Base-by-base conservation (phyloP, 2,329 filamentous ascomycete genomes). In the Fusarium multiceps region DNA sequence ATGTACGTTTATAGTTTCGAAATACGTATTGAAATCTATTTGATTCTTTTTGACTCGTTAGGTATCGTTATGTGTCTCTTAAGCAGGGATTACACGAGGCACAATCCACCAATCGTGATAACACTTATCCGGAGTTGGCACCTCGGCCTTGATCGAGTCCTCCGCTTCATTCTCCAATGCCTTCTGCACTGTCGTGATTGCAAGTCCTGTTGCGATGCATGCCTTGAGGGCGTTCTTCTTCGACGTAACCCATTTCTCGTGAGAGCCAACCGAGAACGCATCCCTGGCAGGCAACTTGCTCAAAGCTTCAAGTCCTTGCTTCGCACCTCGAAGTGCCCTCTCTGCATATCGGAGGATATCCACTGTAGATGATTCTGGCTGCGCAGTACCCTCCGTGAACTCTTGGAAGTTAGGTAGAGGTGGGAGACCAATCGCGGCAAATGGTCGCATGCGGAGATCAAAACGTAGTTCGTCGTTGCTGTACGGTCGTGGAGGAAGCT, bases 401-500 rank as follows among this genome's bases (percentile, higher is more conserved):
- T 89, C 87, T 9, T 88, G 87, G 66, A 88, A 91, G 0, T 87
- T 81, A 1, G 92, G 89, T 14, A 93, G 83, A 63, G 89, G 86
- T 0, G 93, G 92, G 3, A 93, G 84, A 12, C 87, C 86, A 59
- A 97, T 86, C 10, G 82, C 78, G 2, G 90, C 83, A 75, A 97
- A 97, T 0, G 93, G 93, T 74, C 92, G 92, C 93, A 97, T 96
- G 62, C 94, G 91, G 12, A 97, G 82, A 71, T 96, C 92, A 78
- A 96, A 94, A 14, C 93, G 89, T 7, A 94, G 82, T 32, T 84
- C 80, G 60, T 92, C 87, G 18, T 86, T 87, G 59, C 89, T 88
- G 77, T 94, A 97, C 0, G 91, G 89, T 2, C 88, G 82, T 0
- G 79, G 78, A 7, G 84, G 87, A 1, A 80, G 60, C 53, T 83